These are phyloP conservation scores for Penicillium cinerascens DNA, from an alignment of 495 filamentous ascomycete species.

Conservation along the genomic window DNA sequence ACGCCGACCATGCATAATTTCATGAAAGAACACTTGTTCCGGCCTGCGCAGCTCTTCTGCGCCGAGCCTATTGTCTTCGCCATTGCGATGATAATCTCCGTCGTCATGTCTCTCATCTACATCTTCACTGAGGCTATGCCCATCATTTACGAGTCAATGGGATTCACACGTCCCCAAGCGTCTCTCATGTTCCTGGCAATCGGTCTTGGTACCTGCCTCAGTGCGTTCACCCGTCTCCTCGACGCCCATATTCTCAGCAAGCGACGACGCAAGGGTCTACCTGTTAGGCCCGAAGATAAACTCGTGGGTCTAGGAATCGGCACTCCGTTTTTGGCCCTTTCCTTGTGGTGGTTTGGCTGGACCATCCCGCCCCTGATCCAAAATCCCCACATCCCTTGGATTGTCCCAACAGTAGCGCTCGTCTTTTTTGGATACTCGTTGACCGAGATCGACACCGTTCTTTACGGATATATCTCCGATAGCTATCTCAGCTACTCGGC, in stretches of 20 bases:
- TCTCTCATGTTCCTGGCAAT: slow-evolving; percentile 48
- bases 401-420: slow-evolving; percentile 39
- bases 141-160: slow-evolving; percentile 42
- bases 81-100: slow-evolving; percentile 42
- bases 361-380: slow-evolving; percentile 42
- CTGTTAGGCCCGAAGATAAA: slow-evolving; percentile 48
- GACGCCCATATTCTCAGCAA: slow-evolving; percentile 33
- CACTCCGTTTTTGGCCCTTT: slow-evolving; percentile 41
- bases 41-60: slow-evolving; percentile 45
- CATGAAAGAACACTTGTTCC: slow-evolving; percentile 36
- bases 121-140: slow-evolving; percentile 51
- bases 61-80: slow-evolving; percentile 49
- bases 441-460: slow-evolving; percentile 47
- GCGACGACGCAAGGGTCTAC: slow-evolving; percentile 19
- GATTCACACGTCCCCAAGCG: slow-evolving; percentile 29
- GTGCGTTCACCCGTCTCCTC: slow-evolving; percentile 41
- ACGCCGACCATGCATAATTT: slow-evolving; percentile 38
- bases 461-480: slow-evolving; percentile 53
- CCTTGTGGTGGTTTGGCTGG: slow-evolving; percentile 52
- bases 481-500: slow-evolving; percentile 50
- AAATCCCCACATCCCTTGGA: slow-evolving; percentile 30
- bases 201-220: slow-evolving; percentile 38
- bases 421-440: slow-evolving; percentile 47
- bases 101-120: slow-evolving; percentile 50
- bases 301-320: slow-evolving; percentile 44